Conservation (phyloP, 345 rosid genomes). For the Turritis glabra region DNA sequence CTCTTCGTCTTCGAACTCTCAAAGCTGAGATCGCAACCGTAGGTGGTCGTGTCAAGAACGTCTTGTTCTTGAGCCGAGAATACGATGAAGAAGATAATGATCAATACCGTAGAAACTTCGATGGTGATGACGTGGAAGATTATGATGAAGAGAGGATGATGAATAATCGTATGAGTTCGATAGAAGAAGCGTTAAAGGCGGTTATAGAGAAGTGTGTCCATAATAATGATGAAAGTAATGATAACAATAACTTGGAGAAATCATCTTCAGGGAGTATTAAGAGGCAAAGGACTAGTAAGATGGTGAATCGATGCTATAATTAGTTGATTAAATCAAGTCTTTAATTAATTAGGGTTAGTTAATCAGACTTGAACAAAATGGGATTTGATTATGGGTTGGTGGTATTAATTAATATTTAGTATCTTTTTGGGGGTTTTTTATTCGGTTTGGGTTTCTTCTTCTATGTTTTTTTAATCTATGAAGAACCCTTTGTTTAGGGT, state of each 20-base stretch:
- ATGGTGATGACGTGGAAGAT: constrained; percentile 8
- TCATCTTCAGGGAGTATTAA: constrained; percentile 80
- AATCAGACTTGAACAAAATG: constrained; percentile 26
- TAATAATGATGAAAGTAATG: constrained; percentile 30
- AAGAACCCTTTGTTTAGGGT: constrained; percentile 37
- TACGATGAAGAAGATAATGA: constrained; percentile 35
- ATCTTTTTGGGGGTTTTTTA: constrained; percentile 5
- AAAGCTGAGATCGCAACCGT: constrained; percentile 95
- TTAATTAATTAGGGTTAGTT: constrained; percentile 34
- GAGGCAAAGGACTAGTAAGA: constrained; percentile 76
- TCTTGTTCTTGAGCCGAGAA: constrained; percentile 78
- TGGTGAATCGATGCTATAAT: constrained; percentile 33
- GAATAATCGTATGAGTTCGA: constrained; percentile 56
- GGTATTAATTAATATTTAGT: constrained; percentile 25
- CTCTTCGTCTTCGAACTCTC: constrained; percentile 67
- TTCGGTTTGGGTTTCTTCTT: constrained; percentile 32
- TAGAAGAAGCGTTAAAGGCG: constrained; percentile 86
- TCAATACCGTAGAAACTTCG: constrained; percentile 20
- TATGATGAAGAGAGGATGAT: constrained; percentile 32
- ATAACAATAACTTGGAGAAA: constrained; percentile 57
- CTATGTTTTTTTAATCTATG: constrained; percentile 35
- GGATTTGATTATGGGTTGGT: constrained; percentile 24
- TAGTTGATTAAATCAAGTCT: constrained; percentile 41
- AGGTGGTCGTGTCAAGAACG: constrained; percentile 92
- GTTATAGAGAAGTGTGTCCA: constrained; percentile 79